Evolutionary conservation across 2,329 filamentous ascomycete species (phyloP), one percentile per base, ranked within the genome.

Genomic region (Rutstroemia sp.): DNA sequence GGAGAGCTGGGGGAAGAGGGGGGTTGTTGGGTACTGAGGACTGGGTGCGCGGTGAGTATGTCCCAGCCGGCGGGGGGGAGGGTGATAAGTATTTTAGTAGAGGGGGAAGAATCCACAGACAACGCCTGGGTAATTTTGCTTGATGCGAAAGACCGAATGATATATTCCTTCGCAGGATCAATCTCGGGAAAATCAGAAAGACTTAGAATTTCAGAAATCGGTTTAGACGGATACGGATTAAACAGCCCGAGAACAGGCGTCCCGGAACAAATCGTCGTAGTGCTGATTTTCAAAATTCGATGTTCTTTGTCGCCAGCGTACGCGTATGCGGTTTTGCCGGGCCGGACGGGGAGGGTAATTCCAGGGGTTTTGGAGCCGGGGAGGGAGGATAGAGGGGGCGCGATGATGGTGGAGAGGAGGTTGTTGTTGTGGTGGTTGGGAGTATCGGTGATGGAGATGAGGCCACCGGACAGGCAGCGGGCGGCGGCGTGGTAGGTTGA

Each of bases 391-490:
- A 19, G 37, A 37, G 14, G 41, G 18, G 1, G 18, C 4, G 18
- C 41, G 30, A 21, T 10, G 18, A 42, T 19, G 39, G n/a, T 3
- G 19, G 18, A 18, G 16, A 60, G 46, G 5, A 60, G 34, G 0
- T 9, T 37, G 0, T 42, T 18, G 14, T 62, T 38, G 27, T 60
- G 60, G 2, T 60, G 25, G 2, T 38, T 19, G 9, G 60, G 58
- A 9, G 21, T 46, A 9, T 62, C 60, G 9, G 60, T 60, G 41
- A 62, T 54, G 53, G 56, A 58, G n/a, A 60, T 54, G 10, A 59
- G 56, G 9, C 58, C 54, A 2, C 59, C 59, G 7, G 58, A 59
- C 27, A 61, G 52, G 45, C 48, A 49, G 18, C 59, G 51, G 2
- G 58, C 54, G 5, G 59, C 58, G 5, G 51, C 58, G 19, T 61